Base-by-base conservation (phyloP, 768 basidiomycete genomes). In the Suillus placidus region DNA sequence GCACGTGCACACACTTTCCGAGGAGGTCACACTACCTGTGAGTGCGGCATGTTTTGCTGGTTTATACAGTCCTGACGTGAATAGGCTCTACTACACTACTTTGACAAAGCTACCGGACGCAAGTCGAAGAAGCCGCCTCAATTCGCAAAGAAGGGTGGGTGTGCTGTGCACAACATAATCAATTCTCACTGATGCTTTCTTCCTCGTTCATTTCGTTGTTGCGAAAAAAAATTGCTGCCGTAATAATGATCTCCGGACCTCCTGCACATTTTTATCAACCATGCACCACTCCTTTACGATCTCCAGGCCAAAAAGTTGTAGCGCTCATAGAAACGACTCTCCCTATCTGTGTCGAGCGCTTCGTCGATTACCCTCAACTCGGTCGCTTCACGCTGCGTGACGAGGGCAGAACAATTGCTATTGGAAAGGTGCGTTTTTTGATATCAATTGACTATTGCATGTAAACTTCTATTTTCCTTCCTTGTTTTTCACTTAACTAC, bases 51-150 rank as follows among this genome's bases (percentile, higher is more conserved):
- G 2, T 37, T 18, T 68, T 51, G 32, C 23, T 47, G 20, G 18
- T 56, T n/a, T 54, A 40, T 26, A 45, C 61, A 26, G 63, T 34
- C 34, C 18, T 56, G 64, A 26, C 16, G 52, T 26, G 47, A 52
- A 7, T 69, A 97, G 95, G 88, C 92, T 26, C 84, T 99, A 3
- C 80, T 99, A 37, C 93, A 97, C 76, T 99, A 99, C 84, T 97
- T 95, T 77, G 97, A 99, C 83, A 97, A 94, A 78, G 92, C 96
- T 63, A 97, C 96, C 2, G 94, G 94, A 8, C 87, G 93, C 71
- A 98, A 98, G 77, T 96, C 94, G n/a, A 93, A 89, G 80, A 94
- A 92, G 75, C 94, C 97, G 3, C 97, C 97, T 64, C 95, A 97
- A 75, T 99, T 93, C 69, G 97, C 97, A 26, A 99, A 99, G 83